These are phyloP conservation scores for Solanum bulbocastanum DNA, from an alignment of 257 asterid species.

Conservation along the genomic window DNA sequence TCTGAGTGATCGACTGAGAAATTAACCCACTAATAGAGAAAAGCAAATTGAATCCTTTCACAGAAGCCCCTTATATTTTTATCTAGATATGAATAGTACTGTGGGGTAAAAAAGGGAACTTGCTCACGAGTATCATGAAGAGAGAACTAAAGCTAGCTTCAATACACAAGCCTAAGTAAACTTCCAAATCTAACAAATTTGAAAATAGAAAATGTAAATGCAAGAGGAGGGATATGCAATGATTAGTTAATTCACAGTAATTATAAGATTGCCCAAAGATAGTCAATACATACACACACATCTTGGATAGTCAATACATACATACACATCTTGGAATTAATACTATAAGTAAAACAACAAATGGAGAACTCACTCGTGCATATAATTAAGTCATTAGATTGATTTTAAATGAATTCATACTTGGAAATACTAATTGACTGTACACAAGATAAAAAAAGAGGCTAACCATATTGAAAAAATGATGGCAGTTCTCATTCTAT, in stretches of 20 bases:
- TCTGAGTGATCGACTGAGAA: not conserved
- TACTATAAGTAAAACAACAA: not conserved
- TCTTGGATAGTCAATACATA: not conserved
- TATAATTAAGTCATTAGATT: not conserved
- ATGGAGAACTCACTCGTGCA: not conserved
- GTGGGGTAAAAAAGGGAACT: too few relatives aligned
- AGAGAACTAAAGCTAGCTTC: too few relatives aligned
- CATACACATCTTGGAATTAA: not conserved
- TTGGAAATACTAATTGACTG: too few relatives aligned
- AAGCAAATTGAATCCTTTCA: not conserved
- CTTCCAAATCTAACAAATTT: not conserved
- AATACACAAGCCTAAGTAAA: too few relatives aligned
- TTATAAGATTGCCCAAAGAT: not conserved
- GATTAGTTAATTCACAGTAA: too few relatives aligned
- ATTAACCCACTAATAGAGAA: not conserved
- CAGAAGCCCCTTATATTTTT: not conserved
- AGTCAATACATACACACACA: not conserved
- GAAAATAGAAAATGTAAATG: not conserved
- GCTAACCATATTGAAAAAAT: slow-evolving; percentile 64
- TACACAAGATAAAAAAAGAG: too few relatives aligned
- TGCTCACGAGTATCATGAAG: too few relatives aligned
- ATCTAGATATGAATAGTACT: not conserved
- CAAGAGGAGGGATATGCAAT: not conserved
- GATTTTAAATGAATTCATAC: too few relatives aligned
- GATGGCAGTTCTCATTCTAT: slow-evolving; percentile 19